A percentile compares a stretch with the other conserved stretches of the same genome.
These are phyloP conservation scores for Bisporella sp. DNA, from an alignment of 2,329 filamentous ascomycete species.

Conservation along the genomic window DNA sequence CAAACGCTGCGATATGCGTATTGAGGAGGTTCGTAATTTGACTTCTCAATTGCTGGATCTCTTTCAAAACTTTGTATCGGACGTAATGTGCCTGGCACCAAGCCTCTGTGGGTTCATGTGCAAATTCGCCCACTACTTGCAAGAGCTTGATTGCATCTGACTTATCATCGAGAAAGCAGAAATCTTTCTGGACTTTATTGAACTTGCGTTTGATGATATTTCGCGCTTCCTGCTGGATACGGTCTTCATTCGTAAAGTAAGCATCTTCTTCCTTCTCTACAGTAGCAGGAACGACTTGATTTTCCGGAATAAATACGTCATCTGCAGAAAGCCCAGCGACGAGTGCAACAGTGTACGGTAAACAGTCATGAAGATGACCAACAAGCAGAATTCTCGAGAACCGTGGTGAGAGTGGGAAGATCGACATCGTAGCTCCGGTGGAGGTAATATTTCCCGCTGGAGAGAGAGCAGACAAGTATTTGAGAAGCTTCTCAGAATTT, in stretches of 20 bases:
- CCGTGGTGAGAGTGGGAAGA: conserved; percentile 84
- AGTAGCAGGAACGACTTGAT: conserved; percentile 59
- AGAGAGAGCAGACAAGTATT: conserved; percentile 76
- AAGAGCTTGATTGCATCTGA: conserved; percentile 88
- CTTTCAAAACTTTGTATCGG: conserved; percentile 77
- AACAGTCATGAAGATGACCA: conserved; percentile 73
- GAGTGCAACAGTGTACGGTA: conserved; percentile 79
- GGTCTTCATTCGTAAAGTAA: conserved; percentile 57
- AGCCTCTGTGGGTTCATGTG: conserved; percentile 60
- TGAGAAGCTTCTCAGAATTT: conserved; percentile 79
- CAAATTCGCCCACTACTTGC: conserved; percentile 81
- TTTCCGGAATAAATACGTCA: conserved; percentile 80
- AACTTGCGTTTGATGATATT: conserved; percentile 54
- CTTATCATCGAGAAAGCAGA: conserved; percentile 73
- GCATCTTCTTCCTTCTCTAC: conserved; percentile 41
- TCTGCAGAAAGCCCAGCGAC: conserved; percentile 84
- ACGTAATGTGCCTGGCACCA: conserved; percentile 85
- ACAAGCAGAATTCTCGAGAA: conserved; percentile 90
- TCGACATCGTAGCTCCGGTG: conserved; percentile 75
- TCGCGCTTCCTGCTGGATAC: conserved; percentile 63
- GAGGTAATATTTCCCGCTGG: conserved; percentile 67
- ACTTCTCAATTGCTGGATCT: conserved; percentile 73
- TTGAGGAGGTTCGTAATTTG: conserved; percentile 80
- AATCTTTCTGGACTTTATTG: conserved; percentile 69
- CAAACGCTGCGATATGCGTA: conserved; percentile 63